Evolutionary conservation across 495 filamentous ascomycete genomes (phyloP).

Genomic region (Hyphodiscus hymeniophilus): DNA sequence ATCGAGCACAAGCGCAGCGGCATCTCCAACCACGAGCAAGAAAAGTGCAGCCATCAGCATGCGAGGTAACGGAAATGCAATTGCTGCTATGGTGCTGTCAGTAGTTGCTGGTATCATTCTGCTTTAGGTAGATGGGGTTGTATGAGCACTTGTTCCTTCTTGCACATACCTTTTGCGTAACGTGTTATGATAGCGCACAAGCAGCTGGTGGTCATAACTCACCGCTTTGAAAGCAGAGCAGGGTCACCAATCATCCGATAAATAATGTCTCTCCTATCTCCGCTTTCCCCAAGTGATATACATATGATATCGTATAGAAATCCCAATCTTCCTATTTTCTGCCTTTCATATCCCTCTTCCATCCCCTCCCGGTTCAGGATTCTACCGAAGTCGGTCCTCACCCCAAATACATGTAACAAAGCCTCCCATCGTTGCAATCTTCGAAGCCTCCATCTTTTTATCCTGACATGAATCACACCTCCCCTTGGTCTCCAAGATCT

Average conservation of each 20-base stretch:
- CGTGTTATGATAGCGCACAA: background rate
- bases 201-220: background rate
- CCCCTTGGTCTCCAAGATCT: background rate
- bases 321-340: too few species aligned
- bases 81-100: background rate
- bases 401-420: background rate
- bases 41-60: slow-evolving; percentile 19
- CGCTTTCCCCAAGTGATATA: too few species aligned
- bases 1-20: slow-evolving; percentile 4
- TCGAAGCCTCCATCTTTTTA: background rate
- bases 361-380: background rate
- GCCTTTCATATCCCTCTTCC: background rate
- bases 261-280: too few species aligned
- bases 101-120: too few species aligned
- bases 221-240: background rate
- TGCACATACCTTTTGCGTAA: background rate
- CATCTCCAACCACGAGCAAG: slow-evolving; percentile 18
- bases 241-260: too few species aligned
- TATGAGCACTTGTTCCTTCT: background rate
- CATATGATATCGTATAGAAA: too few species aligned
- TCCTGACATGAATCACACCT: background rate
- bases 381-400: background rate
- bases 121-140: too few species aligned
- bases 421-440: background rate
- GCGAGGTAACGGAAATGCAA: slow-evolving; percentile 15